Evolutionary conservation across 2,329 filamentous ascomycete genomes (phyloP), one percentile per base, ranked within the genome.

Genomic region (Polychaeton citri): DNA sequence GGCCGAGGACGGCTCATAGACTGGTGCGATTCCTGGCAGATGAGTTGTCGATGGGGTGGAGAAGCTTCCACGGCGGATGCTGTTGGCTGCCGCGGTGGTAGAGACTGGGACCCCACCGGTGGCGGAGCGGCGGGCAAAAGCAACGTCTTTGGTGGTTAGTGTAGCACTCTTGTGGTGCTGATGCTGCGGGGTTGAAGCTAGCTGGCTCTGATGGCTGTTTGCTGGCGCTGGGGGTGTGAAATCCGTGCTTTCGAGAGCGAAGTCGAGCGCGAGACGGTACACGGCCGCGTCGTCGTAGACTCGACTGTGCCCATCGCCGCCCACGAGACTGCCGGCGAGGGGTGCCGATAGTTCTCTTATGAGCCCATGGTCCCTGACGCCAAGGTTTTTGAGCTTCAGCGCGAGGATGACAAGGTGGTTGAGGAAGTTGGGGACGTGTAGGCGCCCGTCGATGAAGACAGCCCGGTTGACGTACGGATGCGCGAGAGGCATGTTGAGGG

Each of bases 381-480:
- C 90, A 1, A 95, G 72, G 53, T 98, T 98, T 36, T 90, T 83
- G 7, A 98, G 70, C 52, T 95, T 96, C 44, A 96, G 73, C 0
- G 83, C 81, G 55, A 98, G 95, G 32, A 86, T 87, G 31, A 98
- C 80, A 2, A 98, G 73, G 51, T 94, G 84, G 2, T 85, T 84
- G 34, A 98, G 79, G 53, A 98, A 98, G 57, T 93, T 87, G 2
- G 87, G 85, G 0, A 87, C 81, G 55, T 96, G 88, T 21, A 95
- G 72, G 40, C 87, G 78, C 18, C 87, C 84, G 58, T 98, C 88
- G 36, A 98, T 82, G 54, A 96, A 96, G 12, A 93, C 86, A n/a
- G 87, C 84, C 19, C 90, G 79, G 56, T 86, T 93, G 39, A 96
- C 88, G 57, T 95, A 87, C 0, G 90, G 90, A 51, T 98, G 90